Conservation (phyloP, 2,329 filamentous ascomycete genomes). For the Acrocalymma vagum region DNA sequence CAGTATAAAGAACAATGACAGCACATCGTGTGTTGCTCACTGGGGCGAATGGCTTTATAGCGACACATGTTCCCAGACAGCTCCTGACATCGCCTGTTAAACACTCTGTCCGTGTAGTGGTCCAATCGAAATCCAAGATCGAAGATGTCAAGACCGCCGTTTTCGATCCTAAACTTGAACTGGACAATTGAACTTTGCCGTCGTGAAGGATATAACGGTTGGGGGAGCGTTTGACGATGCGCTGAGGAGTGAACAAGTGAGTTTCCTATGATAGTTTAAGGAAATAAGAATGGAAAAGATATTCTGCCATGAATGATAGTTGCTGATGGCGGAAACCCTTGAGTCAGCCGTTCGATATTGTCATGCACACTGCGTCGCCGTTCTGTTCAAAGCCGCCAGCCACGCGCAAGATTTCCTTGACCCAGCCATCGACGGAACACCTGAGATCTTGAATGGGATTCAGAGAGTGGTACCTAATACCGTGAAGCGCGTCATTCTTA, state of each 20-base stretch:
- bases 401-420: slow-evolving; percentile 68
- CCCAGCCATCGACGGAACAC: slow-evolving; percentile 67
- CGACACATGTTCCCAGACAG: slow-evolving; percentile 9
- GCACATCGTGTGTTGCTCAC: slow-evolving; percentile 9
- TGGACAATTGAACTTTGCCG: slow-evolving; percentile 68
- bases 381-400: slow-evolving; percentile 73
- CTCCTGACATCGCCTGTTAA: slow-evolving; percentile 2
- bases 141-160: slow-evolving; percentile 6
- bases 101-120: slow-evolving; percentile 10
- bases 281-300: neutral
- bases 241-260: slow-evolving; percentile 53
- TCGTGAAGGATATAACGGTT: slow-evolving; percentile 75
- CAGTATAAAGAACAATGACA: neutral
- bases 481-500: slow-evolving; percentile 72
- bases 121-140: slow-evolving; percentile 8
- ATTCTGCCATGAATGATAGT: slow-evolving; percentile 35
- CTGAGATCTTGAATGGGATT: slow-evolving; percentile 66
- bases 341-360: slow-evolving; percentile 71
- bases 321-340: no score
- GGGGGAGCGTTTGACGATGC: slow-evolving; percentile 71
- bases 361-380: slow-evolving; percentile 62
- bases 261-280: neutral
- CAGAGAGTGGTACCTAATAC: slow-evolving; percentile 67
- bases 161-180: no score
- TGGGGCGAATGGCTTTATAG: slow-evolving; percentile 13